Conservation (phyloP, 2,329 filamentous ascomycete genomes). For the Ophiostoma tasmaniense region DNA sequence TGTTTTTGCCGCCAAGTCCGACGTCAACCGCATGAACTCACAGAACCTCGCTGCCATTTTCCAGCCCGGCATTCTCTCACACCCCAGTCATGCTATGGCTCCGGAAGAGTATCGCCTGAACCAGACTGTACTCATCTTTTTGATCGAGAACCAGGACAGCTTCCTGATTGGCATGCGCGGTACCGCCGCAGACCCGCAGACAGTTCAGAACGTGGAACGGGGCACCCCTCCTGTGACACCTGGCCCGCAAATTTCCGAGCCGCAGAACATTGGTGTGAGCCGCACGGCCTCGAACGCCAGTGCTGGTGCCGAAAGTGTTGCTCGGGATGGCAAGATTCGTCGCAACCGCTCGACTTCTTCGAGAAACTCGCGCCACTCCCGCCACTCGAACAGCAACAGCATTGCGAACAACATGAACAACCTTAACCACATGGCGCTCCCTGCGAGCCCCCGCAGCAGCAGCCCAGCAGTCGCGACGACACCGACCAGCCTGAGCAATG, state of each 20-base stretch:
- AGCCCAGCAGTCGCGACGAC: slow-evolving; percentile 49
- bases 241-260: slow-evolving; percentile 34
- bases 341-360: slow-evolving; percentile 91
- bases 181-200: slow-evolving; percentile 87
- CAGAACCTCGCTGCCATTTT: slow-evolving; percentile 95
- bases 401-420: slow-evolving; percentile 5
- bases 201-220: slow-evolving; percentile 56
- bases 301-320: slow-evolving; percentile 76
- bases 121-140: slow-evolving; percentile 92
- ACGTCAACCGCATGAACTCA: slow-evolving; percentile 92
- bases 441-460: slow-evolving; percentile 60
- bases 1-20: slow-evolving; percentile 93
- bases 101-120: slow-evolving; percentile 90
- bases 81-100: slow-evolving; percentile 90
- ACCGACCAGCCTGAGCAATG: slow-evolving; percentile 32
- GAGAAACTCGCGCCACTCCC: slow-evolving; percentile 65
- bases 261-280: slow-evolving; percentile 46
- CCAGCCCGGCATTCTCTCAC: slow-evolving; percentile 90
- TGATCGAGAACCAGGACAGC: slow-evolving; percentile 97
- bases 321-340: slow-evolving; percentile 69
- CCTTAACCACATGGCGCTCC: slow-evolving; percentile 38
- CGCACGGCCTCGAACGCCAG: slow-evolving; percentile 83
- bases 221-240: slow-evolving; percentile 50
- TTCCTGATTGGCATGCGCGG: slow-evolving; percentile 98
- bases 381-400: slow-evolving; percentile 60